Evolutionary conservation across 495 filamentous ascomycete genomes (phyloP).

Genomic region (Podospora pseudopauciseta): DNA sequence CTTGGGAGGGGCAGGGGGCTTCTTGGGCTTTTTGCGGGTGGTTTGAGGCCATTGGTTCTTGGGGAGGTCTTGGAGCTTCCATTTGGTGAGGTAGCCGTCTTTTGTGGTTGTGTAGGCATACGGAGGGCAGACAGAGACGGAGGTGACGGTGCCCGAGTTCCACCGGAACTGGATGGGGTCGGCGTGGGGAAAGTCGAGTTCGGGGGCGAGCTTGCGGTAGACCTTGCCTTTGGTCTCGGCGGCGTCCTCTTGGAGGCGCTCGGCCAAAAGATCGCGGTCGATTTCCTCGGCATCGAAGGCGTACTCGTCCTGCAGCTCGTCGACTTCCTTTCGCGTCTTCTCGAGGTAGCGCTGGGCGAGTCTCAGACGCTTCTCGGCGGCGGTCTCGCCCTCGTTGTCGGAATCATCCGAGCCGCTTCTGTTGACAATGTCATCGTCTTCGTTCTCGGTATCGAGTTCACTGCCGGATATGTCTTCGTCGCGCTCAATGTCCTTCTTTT

Average conservation of each 20-base stretch:
- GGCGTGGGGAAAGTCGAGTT: constrained; percentile 61
- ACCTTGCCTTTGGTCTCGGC: constrained; percentile 89
- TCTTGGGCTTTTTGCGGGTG: constrained; percentile 56
- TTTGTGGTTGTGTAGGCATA: constrained; percentile 85
- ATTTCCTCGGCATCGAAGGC: constrained; percentile 94
- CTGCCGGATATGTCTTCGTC: constrained; percentile 85
- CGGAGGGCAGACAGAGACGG: constrained; percentile 71
- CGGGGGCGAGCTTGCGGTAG: constrained; percentile 71
- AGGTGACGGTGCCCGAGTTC: constrained; percentile 72
- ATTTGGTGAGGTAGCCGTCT: constrained; percentile 80
- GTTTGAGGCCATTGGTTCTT: constrained; percentile 53
- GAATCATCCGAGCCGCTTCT: constrained; percentile 48
- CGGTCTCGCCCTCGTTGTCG: constrained; percentile 70
- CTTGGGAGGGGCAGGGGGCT: constrained; percentile 58
- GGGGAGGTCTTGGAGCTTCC: constrained; percentile 66
- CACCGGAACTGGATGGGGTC: constrained; percentile 67
- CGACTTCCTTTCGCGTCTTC: constrained; percentile 77
- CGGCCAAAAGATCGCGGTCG: constrained; percentile 85
- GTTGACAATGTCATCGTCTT: constrained; percentile 33
- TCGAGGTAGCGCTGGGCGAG: constrained; percentile 91
- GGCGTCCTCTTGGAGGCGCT: constrained; percentile 84
- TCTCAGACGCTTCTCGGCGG: constrained; percentile 77
- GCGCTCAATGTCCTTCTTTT: constrained; percentile 57
- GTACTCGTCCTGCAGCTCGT: constrained; percentile 36
- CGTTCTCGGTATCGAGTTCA: constrained; percentile 56